These are phyloP conservation scores for Myxozyma melibiosi DNA, from an alignment of 805 yeast genomes.

Conservation along the genomic window DNA sequence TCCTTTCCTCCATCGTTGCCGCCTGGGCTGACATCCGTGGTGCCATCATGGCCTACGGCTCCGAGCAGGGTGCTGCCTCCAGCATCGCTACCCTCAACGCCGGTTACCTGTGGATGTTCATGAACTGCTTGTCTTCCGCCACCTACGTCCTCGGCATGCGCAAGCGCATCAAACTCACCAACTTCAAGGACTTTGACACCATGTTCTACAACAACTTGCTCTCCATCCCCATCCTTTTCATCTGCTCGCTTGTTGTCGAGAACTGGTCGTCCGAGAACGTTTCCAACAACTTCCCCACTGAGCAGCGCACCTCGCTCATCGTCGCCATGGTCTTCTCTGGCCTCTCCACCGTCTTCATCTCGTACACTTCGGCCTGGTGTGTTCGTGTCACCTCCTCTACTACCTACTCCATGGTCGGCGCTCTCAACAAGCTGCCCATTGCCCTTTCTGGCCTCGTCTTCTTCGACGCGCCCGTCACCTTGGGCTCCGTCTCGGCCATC, in stretches of 20 bases:
- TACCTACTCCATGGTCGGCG: constrained; percentile 99
- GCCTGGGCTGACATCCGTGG: constrained; percentile 76
- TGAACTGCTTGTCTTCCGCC: constrained; percentile 93
- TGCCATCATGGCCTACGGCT: constrained; percentile 46
- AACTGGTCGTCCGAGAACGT: constrained; percentile 90
- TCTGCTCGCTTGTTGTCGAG: constrained; percentile 76
- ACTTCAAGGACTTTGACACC: constrained; percentile 68
- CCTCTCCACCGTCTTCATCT: constrained; percentile 91
- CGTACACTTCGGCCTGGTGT: constrained; percentile 99
- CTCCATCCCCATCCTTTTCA: constrained; percentile 83
- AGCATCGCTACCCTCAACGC: constrained; percentile 48
- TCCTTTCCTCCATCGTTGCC: constrained; percentile 92
- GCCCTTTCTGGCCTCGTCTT: constrained; percentile 93
- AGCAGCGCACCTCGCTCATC: constrained; percentile 65
- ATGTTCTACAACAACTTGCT: constrained; percentile 97
- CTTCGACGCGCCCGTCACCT: constrained; percentile 93
- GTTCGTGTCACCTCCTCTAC: constrained; percentile 98
- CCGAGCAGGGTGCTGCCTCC: constrained; percentile 39
- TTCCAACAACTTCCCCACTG: constrained; percentile 74
- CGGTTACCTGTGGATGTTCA: constrained; percentile 97
- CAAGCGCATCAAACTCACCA: constrained; percentile 95
- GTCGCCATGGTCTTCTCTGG: constrained; percentile 90
- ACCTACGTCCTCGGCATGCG: constrained; percentile 92
- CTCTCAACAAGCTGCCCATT: constrained; percentile 95
- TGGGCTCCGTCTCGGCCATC: constrained; percentile 87